These are phyloP conservation scores for Oryza meridionalis DNA, from an alignment of 176 grass and related monocot species.

Conservation along the genomic window DNA sequence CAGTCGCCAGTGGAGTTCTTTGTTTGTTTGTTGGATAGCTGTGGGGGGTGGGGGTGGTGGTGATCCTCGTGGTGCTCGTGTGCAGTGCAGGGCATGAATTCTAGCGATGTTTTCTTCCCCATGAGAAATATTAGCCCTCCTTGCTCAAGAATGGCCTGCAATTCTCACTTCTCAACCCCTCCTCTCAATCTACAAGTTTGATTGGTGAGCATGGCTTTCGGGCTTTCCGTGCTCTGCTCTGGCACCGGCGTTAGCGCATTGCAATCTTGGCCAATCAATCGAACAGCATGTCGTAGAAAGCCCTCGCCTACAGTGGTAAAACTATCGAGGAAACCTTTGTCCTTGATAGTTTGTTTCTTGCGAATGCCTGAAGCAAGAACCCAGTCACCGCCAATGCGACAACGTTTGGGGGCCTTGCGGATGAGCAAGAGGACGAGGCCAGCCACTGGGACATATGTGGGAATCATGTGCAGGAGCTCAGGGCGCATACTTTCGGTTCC, in stretches of 20 bases:
- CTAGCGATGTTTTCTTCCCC: slow-evolving; percentile 3
- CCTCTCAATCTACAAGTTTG: not conserved
- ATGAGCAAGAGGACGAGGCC: slow-evolving; percentile 26
- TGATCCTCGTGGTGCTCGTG: slow-evolving; percentile 36
- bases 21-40: slow-evolving; percentile 23
- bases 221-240: slow-evolving; percentile 10
- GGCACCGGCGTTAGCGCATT: not conserved
- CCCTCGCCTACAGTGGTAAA: not conserved
- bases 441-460: slow-evolving; percentile 43
- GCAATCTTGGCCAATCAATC: not conserved
- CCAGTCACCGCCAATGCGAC: not conserved
- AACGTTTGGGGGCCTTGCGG: not conserved
- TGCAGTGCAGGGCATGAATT: slow-evolving; percentile 32
- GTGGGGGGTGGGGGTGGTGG: not conserved
- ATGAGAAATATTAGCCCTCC: not conserved
- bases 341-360: slow-evolving; percentile 15
- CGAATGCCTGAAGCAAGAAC: not conserved
- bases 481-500: slow-evolving; percentile 47
- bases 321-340: slow-evolving; percentile 2
- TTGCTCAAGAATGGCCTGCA: not conserved
- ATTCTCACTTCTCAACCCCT: slow-evolving; percentile 5
- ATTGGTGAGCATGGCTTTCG: slow-evolving; percentile 15
- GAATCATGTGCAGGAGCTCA: slow-evolving; percentile 51
- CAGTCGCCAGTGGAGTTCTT: slow-evolving; percentile 7
- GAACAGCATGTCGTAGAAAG: not conserved